Base-by-base conservation (phyloP, 345 rosid genomes). In the Dimocarpus longan region DNA sequence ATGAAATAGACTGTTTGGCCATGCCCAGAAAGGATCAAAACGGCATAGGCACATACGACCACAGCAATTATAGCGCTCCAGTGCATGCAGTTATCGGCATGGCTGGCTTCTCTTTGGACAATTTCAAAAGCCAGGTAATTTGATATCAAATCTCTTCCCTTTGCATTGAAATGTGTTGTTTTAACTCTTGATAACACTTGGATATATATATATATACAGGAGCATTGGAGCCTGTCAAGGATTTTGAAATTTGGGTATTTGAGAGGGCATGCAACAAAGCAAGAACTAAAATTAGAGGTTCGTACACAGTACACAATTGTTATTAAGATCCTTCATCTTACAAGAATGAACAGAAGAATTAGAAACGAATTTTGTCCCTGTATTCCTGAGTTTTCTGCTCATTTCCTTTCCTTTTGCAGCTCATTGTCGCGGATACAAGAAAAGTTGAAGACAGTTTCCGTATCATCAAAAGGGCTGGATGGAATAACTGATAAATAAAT, bases 41-140 rank as follows among this genome's bases (percentile, higher is more conserved):
- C 8, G 89, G 93, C 26, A 26, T 80, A 3, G 91, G 88, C 83
- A 85, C 86, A 7, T 90, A 90, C 43, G 88, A 90, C 46, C 86
- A 89, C 77, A 85, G 77, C 76, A 89, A 85, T 71, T 92, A 90
- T 81, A 77, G 16, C 5, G 91, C 93, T 57, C 93, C 93, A 0
- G 87, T 92, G 46, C 96, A 90, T 3, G 88, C 83, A 12, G 71
- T 92, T 37, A 87, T 90, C 28, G 96, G 96, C 74, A 90, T 87
- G 93, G 96, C 93, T 40, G 93, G 93, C 67, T 92, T 89, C 84
- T 18, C 7, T 21, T 73, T 92, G 54, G 91, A 90, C 75, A 50
- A 28, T 0, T 89, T 89, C 85, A n/a, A 74, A 11, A 4, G 32
- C 21, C 22, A 18, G 50, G 96, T 90, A 78, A 78, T 87, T 76